A percentile compares a stretch with the other conserved stretches of the same genome.
These are phyloP conservation scores for Aureobasidium sp. DNA, from an alignment of 2,329 filamentous ascomycete genomes.

Conservation along the genomic window DNA sequence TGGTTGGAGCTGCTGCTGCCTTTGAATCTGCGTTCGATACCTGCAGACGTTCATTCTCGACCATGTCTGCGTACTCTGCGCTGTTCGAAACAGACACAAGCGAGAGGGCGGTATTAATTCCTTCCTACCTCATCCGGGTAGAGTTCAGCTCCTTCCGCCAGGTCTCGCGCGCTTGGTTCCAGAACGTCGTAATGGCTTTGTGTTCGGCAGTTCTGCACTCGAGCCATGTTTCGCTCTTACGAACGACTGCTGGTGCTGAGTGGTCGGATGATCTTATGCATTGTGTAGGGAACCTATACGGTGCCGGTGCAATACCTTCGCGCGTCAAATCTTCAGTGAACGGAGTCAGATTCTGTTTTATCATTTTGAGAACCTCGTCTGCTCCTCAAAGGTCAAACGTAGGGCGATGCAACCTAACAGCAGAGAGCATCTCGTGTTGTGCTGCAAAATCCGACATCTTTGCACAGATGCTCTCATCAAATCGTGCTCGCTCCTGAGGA, in stretches of 20 bases:
- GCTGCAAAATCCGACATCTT: conserved; percentile 2
- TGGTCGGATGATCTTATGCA: neutral
- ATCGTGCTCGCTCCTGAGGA: neutral
- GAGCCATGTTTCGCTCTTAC: neutral
- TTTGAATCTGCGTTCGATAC: neutral
- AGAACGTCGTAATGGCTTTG: neutral
- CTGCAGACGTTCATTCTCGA: neutral
- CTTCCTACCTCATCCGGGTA: neutral
- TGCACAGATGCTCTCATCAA: neutral
- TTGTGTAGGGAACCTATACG: neutral
- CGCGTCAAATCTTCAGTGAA: neutral
- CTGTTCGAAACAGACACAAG: neutral
- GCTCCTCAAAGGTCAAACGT: neutral
- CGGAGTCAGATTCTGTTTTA: neutral
- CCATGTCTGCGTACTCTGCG: neutral
- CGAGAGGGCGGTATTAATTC: neutral
- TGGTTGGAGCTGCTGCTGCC: neutral
- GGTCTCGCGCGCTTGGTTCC: neutral
- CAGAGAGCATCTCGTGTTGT: conserved; percentile 1
- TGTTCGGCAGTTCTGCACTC: neutral
- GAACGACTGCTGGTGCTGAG: neutral
- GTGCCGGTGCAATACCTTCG: too few species aligned
- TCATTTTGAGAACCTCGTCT: neutral
- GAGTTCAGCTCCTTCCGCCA: neutral
- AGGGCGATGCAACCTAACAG: neutral